Evolutionary conservation across 2,329 filamentous ascomycete species (phyloP).

Genomic region (Xylariaceae sp.): DNA sequence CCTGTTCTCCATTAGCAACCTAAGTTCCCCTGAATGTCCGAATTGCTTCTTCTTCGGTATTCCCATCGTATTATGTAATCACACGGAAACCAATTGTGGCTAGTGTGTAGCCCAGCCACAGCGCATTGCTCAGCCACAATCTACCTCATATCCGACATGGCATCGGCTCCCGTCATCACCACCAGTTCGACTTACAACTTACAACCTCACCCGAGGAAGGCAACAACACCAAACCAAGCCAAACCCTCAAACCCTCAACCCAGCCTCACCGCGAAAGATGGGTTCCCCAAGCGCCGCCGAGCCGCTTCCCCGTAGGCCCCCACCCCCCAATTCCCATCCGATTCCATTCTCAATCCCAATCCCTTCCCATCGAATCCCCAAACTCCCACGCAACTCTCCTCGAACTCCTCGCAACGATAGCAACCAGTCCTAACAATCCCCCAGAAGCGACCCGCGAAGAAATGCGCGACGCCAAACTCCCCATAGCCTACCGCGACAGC

Average conservation of each 20-base stretch:
- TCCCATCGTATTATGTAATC: too few species aligned
- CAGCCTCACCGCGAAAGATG: background rate
- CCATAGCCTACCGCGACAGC: slow-evolving; percentile 87
- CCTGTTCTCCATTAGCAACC: too few species aligned
- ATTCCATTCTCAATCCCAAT: background rate
- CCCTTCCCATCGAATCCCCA: background rate
- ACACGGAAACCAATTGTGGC: too few species aligned
- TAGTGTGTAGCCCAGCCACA: too few species aligned
- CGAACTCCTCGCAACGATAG: background rate
- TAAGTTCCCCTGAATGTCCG: too few species aligned
- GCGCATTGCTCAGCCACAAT: too few species aligned
- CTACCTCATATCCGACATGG: too few species aligned
- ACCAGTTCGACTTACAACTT: background rate
- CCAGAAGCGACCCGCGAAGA: slow-evolving; percentile 77
- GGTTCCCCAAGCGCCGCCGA: background rate
- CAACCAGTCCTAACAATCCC: background rate
- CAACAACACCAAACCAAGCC: background rate
- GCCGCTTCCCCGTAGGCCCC: background rate
- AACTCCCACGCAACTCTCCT: background rate
- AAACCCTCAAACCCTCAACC: background rate
- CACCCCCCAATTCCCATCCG: too few species aligned
- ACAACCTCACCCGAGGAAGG: background rate
- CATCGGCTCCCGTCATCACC: background rate
- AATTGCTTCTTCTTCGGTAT: too few species aligned
- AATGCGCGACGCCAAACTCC: slow-evolving; percentile 87